Conservation (phyloP, 1,139 yeast species). For the Debaryomycetaceae sp. region DNA sequence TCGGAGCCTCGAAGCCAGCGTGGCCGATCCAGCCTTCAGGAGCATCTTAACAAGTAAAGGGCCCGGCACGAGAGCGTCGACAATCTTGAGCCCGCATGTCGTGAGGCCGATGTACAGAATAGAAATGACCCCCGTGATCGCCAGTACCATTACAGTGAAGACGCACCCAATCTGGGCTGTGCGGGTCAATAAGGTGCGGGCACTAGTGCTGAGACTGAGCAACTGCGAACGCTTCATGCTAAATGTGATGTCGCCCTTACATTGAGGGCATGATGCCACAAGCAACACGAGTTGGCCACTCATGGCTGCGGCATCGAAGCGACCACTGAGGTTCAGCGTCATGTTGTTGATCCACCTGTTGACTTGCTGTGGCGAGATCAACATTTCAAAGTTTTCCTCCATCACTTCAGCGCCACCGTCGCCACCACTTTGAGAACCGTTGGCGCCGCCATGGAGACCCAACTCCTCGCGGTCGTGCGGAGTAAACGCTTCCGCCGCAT, state of each 20-base stretch:
- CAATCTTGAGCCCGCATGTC: conserved; percentile 36
- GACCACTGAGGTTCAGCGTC: conserved; percentile 3
- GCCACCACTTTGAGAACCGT: neutral
- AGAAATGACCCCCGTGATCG: conserved; percentile 38
- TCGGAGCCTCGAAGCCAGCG: too few relatives aligned
- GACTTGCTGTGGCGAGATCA: conserved; percentile 6
- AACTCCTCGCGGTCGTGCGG: neutral
- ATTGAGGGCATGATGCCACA: conserved; percentile 41
- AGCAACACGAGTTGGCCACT: conserved; percentile 15
- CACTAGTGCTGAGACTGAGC: conserved; percentile 19
- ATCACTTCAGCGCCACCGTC: neutral
- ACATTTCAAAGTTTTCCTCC: conserved; percentile 4
- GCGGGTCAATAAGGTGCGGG: conserved; percentile 19
- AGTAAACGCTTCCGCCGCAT: neutral
- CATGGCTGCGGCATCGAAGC: neutral
- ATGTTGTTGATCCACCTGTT: conserved; percentile 5
- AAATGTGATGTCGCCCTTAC: conserved; percentile 35
- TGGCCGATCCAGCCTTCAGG: conserved; percentile 11
- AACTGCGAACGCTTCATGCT: conserved; percentile 28
- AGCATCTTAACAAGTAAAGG: conserved; percentile 29
- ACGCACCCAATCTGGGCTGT: conserved; percentile 29
- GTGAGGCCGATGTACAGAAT: conserved; percentile 42
- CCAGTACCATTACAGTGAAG: conserved; percentile 36
- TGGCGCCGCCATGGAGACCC: neutral
- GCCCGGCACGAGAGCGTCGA: conserved; percentile 36